Base-by-base conservation (phyloP, 2,329 filamentous ascomycete species). In the Shiraia sp. region DNA sequence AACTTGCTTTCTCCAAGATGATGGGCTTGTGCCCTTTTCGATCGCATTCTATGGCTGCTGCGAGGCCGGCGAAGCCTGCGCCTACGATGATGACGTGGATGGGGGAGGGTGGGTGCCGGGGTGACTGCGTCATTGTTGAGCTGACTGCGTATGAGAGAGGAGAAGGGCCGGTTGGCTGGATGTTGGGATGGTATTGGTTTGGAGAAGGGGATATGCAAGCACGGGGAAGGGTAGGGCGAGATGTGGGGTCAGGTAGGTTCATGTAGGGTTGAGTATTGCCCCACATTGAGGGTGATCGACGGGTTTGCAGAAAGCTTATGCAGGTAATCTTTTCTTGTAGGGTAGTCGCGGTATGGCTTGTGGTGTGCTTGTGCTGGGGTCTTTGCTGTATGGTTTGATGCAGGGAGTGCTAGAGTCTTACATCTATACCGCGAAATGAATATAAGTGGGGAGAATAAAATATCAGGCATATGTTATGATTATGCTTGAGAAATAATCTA, bases 31-130 rank as follows among this genome's bases (percentile, higher is more conserved):
- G 81, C 5, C 81, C 82, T 47, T 83, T 79, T 9, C 79, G 75
- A 45, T 79, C 74, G 59, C 80, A 83, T 65, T 85, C 82, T 49
- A 85, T 81, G 27, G 81, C 81, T 8, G 80, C 79, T 3, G 80
- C 79, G n/a, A 85, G 68, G 9, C 81, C 81, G 16, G 80, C 82
- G 45, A 85, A 84, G 14, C 81, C 64, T 8, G 63, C 63, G 31
- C 75, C 57, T 67, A 72, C 78, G 39, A 82, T 69, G 27, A 80
- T 66, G 1, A 80, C 75, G 9, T 31, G 40, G 39, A 63, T 56
- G 32, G 49, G 52, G 2, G 61, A 44, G 4, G 53, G 36, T 5
- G 53, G 46, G 17, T 29, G 47, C 2, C 55, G 57, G 7, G 59
- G 51, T 23, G 57, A 55, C 15, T 43, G 17, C 5, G 49, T 12